Base-by-base conservation (phyloP, 768 basidiomycete genomes). In the Holtermanniella nyarrowii region DNA sequence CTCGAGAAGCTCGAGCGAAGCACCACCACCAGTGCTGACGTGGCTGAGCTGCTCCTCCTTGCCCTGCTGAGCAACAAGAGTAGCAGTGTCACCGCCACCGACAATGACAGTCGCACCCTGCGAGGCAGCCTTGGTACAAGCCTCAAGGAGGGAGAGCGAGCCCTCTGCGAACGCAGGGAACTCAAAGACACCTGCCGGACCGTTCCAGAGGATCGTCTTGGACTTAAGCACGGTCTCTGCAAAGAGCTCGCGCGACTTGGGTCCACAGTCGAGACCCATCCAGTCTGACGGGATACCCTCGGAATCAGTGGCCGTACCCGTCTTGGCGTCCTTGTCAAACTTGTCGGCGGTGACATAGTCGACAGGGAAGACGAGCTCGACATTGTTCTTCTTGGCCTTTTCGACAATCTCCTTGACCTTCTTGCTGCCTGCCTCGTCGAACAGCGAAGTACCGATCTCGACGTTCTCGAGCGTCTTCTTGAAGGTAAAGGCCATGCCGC, bases 401-500 rank as follows among this genome's bases (percentile, higher is more conserved):
- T 86, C 86, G 50, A 96, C 78, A 45, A 99, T 80, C 7, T 68
- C 77, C 7, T 74, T 73, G 44, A 96, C 93, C 73, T 95, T 91
- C 70, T 85, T 78, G 18, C 90, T 79, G 42, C 95, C 95, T 42
- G 84, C 78, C 61, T 78, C 77, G 73, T 99, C 93, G 65, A 89
- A 99, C 52, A 99, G 82, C 12, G 95, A 97, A 57, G 85, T 79
- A 50, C 93, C 93, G 62, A 99, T 99, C 88, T 65, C 60, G 43
- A 89, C 78, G 55, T 81, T 77, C 52, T 96, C 80, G 52, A 93
- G 77, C 4, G 83, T 85, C 77, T 96, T 97, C 75, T 91, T 89
- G 80, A 99, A 99, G 52, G 93, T 99, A 76, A 95, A 99, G 27
- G 88, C 87, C 93, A 99, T 99, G 24, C 93, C 93, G 66, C 93